Evolutionary conservation across 2,329 filamentous ascomycete species (phyloP), one percentile per base, ranked within the genome.

Genomic region (Cyphellophora attinorum): DNA sequence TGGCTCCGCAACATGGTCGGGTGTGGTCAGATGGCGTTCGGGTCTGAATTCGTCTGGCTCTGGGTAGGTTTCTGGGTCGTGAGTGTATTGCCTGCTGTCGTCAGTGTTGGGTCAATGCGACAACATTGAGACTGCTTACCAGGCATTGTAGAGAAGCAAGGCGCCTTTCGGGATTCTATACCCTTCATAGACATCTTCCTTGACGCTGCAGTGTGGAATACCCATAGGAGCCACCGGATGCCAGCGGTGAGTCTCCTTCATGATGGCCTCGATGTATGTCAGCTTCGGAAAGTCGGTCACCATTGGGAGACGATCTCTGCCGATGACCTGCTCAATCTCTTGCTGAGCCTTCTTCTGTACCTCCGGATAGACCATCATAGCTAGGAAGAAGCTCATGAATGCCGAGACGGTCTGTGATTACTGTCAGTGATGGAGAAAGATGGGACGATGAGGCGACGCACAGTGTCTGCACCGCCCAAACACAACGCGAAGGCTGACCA

Each of bases 231-330:
- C 38, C 5, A 41, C 39, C 10, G 62, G 61, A 5, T 60, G 57
- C 62, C 62, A 67, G 28, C 62, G 55, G 28, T 65, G 55, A 2
- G 50, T 53, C 51, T 65, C 62, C 50, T 65, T 59, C 12, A 54
- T 49, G 2, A 59, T 40, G 14, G 60, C 60, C 6, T 53, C 46
- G 8, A 61, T 46, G 28, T 57, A 59, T 2, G 57, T 58, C 1
- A 64, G 49, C 11, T 40, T 37, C 4, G 43, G 27, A 31, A 58
- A 52, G 40, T 64, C 60, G 5, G 52, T 49, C 34, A 58, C 60
- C 8, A 39, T 50, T 2, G 60, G 60, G 3, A 54, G 47, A 3
- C 58, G 49, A 21, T 38, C 31, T 5, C 11, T 31, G 6, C 44
- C 44, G 5, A 45, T 35, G 8, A 62, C 51, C 1, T 33, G 27